phyloP scores from a whole-genome alignment of 1,139 yeast genomes.

The Debaryomycetaceae sp. region DNA sequence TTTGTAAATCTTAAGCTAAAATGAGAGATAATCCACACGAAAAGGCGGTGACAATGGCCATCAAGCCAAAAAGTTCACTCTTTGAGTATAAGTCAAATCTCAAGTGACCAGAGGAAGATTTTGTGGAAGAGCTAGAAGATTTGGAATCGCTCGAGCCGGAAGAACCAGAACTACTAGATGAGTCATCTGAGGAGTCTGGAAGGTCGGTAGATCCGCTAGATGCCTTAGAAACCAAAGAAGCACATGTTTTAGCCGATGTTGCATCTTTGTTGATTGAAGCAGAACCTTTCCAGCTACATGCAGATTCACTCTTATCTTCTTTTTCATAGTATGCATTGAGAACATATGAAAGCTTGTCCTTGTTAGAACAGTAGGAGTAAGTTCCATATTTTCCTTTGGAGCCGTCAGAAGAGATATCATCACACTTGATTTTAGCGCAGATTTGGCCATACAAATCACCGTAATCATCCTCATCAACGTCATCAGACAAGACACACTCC shows the following conservation, averaged over 20 bases:
- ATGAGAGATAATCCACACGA: slow-evolving; percentile 40
- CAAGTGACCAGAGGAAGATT: slow-evolving; percentile 19
- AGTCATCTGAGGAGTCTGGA: slow-evolving; percentile 20
- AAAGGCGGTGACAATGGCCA: slow-evolving; percentile 31
- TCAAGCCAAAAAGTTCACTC: slow-evolving; percentile 29
- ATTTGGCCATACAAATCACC: slow-evolving; percentile 51
- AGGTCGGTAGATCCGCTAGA: slow-evolving; percentile 24
- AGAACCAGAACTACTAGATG: slow-evolving; percentile 19
- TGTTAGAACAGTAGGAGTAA: slow-evolving; percentile 48
- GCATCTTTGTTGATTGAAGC: slow-evolving; percentile 32
- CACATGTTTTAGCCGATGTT: slow-evolving; percentile 28
- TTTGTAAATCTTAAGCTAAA: slow-evolving; percentile 14
- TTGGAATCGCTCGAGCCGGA: slow-evolving; percentile 24
- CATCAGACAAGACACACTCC: slow-evolving; percentile 46
- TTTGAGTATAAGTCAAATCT: slow-evolving; percentile 24
- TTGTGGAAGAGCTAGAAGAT: slow-evolving; percentile 18
- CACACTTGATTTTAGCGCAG: slow-evolving; percentile 48
- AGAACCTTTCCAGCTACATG: slow-evolving; percentile 43
- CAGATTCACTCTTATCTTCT: slow-evolving; percentile 24
- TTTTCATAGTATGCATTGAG: slow-evolving; percentile 38
- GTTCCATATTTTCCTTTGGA: slow-evolving; percentile 61
- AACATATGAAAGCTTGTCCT: slow-evolving; percentile 39
- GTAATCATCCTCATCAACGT: slow-evolving; percentile 47
- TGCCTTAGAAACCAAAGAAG: slow-evolving; percentile 24
- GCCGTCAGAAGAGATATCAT: slow-evolving; percentile 60